These are phyloP conservation scores for Batkoa obscura DNA, from an alignment of 371 early-diverging fungal species.

Conservation along the genomic window DNA sequence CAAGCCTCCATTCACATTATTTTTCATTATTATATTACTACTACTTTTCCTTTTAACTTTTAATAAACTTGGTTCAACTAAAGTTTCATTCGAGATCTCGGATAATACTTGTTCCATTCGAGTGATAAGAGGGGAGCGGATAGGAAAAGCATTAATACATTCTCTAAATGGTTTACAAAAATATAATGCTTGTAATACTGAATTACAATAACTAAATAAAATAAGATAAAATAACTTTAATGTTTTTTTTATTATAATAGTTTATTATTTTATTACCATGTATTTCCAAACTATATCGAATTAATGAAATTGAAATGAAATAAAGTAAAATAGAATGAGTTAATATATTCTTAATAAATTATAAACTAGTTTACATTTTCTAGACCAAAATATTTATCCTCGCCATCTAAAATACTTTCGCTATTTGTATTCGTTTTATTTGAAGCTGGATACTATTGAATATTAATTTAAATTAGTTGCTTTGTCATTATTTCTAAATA, in stretches of 20 bases:
- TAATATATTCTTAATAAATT: background rate
- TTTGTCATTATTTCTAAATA: constrained; percentile 7
- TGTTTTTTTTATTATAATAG: background rate
- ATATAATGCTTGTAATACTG: constrained; percentile 88
- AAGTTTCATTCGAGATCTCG: background rate
- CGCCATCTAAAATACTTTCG: constrained; percentile 13
- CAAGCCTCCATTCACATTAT: background rate
- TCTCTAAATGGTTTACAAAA: constrained; percentile 89
- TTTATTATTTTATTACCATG: constrained; percentile 37
- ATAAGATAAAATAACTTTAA: background rate
- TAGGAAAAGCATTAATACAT: constrained; percentile 57
- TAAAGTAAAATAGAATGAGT: background rate
- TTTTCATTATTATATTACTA: background rate
- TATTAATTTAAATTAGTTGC: constrained; percentile 9
- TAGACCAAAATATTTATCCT: constrained; percentile 34
- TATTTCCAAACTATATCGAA: constrained; percentile 59
- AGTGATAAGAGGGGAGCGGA: constrained; percentile 14
- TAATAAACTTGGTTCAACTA: background rate
- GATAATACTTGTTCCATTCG: constrained; percentile 8
- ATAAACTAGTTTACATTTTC: constrained; percentile 54
- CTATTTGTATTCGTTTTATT: constrained; percentile 16
- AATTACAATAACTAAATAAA: constrained; percentile 70
- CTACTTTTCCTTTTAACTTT: background rate
- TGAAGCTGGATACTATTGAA: constrained; percentile 16
- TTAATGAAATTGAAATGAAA: background rate